Conservation (phyloP, 257 asterid species). For the Solanum chilense region DNA sequence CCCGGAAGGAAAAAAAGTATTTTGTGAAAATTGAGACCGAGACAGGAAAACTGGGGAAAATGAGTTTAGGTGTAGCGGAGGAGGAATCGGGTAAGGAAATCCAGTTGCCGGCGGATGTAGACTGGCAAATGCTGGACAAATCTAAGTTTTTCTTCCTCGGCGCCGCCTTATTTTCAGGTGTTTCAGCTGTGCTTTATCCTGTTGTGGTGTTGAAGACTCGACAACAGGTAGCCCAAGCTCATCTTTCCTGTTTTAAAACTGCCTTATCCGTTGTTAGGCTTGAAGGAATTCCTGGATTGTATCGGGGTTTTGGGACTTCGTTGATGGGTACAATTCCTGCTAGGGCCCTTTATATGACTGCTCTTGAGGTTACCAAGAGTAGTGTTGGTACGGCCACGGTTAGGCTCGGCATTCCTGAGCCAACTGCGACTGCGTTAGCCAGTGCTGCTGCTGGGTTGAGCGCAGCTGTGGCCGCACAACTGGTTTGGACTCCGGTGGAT, state of each 20-base stretch:
- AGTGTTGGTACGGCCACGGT: constrained; percentile 39
- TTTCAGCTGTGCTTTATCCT: constrained; percentile 57
- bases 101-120: constrained; percentile 57
- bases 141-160: constrained; percentile 76
- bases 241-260: constrained; percentile 28
- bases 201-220: constrained; percentile 65
- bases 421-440: constrained; percentile 46
- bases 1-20: not conserved
- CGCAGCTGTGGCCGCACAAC: constrained; percentile 63
- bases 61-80: constrained; percentile 38
- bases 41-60: constrained; percentile 12
- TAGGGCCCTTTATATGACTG: constrained; percentile 66
- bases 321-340: constrained; percentile 75
- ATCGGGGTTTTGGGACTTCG: constrained; percentile 71
- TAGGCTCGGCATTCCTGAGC: constrained; percentile 44
- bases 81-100: constrained; percentile 40
- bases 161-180: constrained; percentile 68
- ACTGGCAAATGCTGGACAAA: constrained; percentile 66
- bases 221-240: constrained; percentile 59
- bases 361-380: constrained; percentile 72
- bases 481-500: constrained; percentile 78
- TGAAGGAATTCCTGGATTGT: constrained; percentile 62
- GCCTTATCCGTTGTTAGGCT: constrained; percentile 36
- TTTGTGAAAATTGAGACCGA: not conserved
- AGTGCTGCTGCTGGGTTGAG: constrained; percentile 68